Base-by-base conservation (phyloP, 352 stramenopile genomes). In the Phytophthora crassamura region DNA sequence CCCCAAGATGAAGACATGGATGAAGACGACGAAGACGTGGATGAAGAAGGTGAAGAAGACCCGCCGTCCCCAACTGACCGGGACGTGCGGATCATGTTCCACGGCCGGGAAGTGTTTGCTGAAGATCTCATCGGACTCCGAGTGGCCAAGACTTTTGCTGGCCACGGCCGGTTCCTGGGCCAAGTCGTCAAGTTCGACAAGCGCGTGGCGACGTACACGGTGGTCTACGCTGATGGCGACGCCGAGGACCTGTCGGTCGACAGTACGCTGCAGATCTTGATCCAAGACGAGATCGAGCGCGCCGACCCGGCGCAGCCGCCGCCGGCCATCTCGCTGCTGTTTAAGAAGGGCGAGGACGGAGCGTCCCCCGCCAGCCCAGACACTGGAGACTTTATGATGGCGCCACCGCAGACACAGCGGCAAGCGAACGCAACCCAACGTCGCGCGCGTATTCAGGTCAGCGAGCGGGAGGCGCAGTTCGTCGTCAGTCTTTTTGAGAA, bases 101-200 rank as follows among this genome's bases (percentile, higher is more conserved):
- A 92, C 50, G 86, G 80, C 10, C 82, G 83, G 8, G 78, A 90
- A 54, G 72, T 94, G 54, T 90, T 85, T 40, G 83, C 82, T 0
- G 79, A 92, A 48, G 86, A 93, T 33, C 67, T 95, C 11, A 88
- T 95, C 42, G 87, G 87, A 0, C 60, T 94, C 14, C 85, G 87
- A n/a, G 86, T 95, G 2, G 84, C 84, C 53, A 95, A 95, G 66
- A 92, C 83, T 22, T 94, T 95, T 65, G 80, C 78, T 20, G 82
- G 84, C 5, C 71, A 90, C 46, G 87, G 87, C n/a, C 78, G 85
- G 5, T 95, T 95, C 50, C 56, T 95, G n/a, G 87, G 87, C 1
- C 86, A 95, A 69, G 83, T 95, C 5, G 82, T 95, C 47, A 93
- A 93, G 59, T 95, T 93, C 61, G 85, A 95, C 69, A 75, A 85